Evolutionary conservation across 257 asterid species (phyloP), one percentile per base, ranked within the genome.

Genomic region (Echites panduratus): DNA sequence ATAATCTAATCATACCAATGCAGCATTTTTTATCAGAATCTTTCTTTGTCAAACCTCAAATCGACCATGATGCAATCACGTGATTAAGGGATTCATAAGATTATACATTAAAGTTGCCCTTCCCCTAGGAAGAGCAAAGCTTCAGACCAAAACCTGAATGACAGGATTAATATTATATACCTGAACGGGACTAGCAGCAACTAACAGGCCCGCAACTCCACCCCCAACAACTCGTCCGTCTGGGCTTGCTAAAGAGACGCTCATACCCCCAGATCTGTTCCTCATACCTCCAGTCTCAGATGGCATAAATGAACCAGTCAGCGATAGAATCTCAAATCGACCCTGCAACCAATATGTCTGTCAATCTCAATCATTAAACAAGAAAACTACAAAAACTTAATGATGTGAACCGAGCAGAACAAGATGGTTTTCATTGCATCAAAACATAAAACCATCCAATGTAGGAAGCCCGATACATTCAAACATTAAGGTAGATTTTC

Each of bases 221-320:
- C 98, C 98, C 0, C 98, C 98, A 0, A 93, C 86, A 63, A 93
- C 97, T 50, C 98, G 96, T 8, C 98, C 98, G 5, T 93, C 96
- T 0, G 98, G 96, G 73, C 96, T 88, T 22, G 89, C 96, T 81
- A 93, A 82, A 27, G 98, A 93, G 48, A 91, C 96, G 48, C 97
- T 93, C 98, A 93, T 93, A 35, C 98, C 98, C 3, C 98, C 98
- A 3, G 97, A 81, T 80, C 97, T 79, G 80, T 89, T 91, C 77
- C 91, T 89, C 81, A 91, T 88, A 66, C 97, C 97, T 61, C 97
- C 97, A 24, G 74, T 85, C 77, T 93, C 98, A 0, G 90, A 82
- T 53, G 96, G 96, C 95, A 86, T 87, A 73, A 91, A 93, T 11
- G 97, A 93, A 70, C 98, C 98, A 0, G 85, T 85, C 84, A 93